Evolutionary conservation across 805 yeast genomes (phyloP).

Genomic region (Zygoascus biomembranicola): DNA sequence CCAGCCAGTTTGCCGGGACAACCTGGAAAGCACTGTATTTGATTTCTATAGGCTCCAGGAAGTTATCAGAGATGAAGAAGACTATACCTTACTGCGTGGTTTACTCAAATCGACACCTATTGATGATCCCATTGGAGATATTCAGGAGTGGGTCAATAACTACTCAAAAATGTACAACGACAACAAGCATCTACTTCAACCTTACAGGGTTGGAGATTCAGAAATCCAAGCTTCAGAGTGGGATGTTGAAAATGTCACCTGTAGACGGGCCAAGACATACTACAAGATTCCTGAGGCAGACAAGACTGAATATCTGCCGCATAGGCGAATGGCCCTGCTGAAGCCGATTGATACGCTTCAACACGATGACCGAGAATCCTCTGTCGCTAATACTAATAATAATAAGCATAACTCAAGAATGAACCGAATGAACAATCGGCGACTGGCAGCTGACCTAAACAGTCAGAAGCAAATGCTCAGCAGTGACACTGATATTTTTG

Average conservation of each 20-base stretch:
- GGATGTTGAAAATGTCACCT: not conserved
- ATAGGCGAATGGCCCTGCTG: constrained; percentile 48
- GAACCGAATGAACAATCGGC: constrained; percentile 77
- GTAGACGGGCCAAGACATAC: constrained; percentile 65
- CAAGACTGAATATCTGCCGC: constrained; percentile 73
- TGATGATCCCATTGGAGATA: constrained; percentile 24
- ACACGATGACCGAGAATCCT: constrained; percentile 14
- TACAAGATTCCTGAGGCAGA: constrained; percentile 61
- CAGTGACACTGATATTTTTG: constrained; percentile 66
- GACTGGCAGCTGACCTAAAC: constrained; percentile 82
- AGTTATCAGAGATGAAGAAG: constrained; percentile 67
- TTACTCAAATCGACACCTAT: constrained; percentile 29
- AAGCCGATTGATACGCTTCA: constrained; percentile 26
- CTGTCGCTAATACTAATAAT: constrained; percentile 6
- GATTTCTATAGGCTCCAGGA: constrained; percentile 45
- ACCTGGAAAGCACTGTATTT: constrained; percentile 17
- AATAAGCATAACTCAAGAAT: constrained; percentile 58
- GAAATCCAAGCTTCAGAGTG: constrained; percentile 1
- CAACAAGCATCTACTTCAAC: not conserved
- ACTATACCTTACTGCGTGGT: constrained; percentile 44
- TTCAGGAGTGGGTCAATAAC: constrained; percentile 46
- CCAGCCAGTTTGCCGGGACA: constrained; percentile 45
- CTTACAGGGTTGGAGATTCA: constrained; percentile 1
- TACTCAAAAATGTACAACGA: not conserved
- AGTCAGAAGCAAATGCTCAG: constrained; percentile 63